phyloP scores from a whole-genome alignment of 371 early-diverging fungal species.

The Coemansia sp. region DNA sequence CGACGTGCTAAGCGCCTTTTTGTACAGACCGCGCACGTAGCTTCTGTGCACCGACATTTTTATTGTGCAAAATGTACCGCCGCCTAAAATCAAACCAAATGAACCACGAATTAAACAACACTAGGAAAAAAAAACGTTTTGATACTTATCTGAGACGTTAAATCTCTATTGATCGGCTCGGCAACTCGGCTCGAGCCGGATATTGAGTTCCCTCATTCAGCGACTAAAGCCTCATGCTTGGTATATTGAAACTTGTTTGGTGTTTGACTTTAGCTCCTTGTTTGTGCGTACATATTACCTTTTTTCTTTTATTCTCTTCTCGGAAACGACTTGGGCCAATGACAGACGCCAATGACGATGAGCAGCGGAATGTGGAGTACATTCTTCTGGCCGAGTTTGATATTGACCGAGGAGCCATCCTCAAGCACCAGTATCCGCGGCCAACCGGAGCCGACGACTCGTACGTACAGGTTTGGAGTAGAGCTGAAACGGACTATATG shows the following conservation, averaged over 20 bases:
- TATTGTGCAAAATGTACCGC: neutral
- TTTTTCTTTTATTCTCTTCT: conserved; percentile 3
- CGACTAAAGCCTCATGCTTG: neutral
- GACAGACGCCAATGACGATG: conserved; percentile 6
- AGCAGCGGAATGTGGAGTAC: conserved; percentile 67
- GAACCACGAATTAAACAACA: neutral
- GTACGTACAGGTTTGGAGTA: conserved; percentile 53
- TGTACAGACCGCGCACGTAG: conserved; percentile 50
- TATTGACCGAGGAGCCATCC: conserved; percentile 82
- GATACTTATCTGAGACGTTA: no score
- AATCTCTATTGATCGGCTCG: neutral
- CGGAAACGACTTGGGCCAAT: conserved; percentile 13
- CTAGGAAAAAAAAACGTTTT: no score
- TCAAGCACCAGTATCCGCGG: conserved; percentile 84
- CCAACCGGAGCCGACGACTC: conserved; percentile 81
- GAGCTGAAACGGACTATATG: neutral
- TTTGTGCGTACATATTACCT: neutral
- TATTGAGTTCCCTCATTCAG: neutral
- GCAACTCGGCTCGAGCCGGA: neutral
- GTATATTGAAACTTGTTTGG: neutral
- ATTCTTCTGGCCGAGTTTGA: conserved; percentile 91
- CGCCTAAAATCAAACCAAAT: neutral
- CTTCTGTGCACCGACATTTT: conserved; percentile 43
- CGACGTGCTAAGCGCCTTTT: conserved; percentile 46
- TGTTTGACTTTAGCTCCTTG: neutral